Evolutionary conservation across 805 yeast genomes (phyloP).

Genomic region (Ogataea kodamae): DNA sequence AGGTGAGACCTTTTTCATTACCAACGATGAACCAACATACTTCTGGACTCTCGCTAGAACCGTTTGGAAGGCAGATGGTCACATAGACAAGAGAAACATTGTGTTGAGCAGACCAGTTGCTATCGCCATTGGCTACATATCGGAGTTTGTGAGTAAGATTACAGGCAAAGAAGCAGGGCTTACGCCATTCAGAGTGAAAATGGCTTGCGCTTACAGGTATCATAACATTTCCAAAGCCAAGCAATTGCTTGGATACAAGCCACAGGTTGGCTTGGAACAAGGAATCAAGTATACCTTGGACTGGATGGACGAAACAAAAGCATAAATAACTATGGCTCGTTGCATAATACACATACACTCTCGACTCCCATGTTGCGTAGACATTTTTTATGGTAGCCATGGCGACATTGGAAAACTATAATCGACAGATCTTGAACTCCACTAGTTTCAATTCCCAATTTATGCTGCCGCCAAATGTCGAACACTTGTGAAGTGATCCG

Average conservation of each 20-base stretch:
- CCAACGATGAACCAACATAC: constrained; percentile 92
- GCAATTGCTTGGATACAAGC: constrained; percentile 68
- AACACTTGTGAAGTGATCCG: constrained; percentile 48
- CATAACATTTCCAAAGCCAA: constrained; percentile 91
- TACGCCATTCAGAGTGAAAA: constrained; percentile 90
- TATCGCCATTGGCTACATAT: constrained; percentile 71
- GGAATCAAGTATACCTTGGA: constrained; percentile 78
- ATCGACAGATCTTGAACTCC: constrained; percentile 30
- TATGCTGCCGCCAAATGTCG: constrained; percentile 53
- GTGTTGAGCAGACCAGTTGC: constrained; percentile 76
- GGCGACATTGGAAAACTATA: constrained; percentile 60
- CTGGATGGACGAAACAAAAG: constrained; percentile 76
- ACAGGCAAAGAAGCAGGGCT: constrained; percentile 86
- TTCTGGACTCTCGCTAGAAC: constrained; percentile 97
- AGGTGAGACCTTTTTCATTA: constrained; percentile 86
- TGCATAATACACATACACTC: constrained; percentile 41
- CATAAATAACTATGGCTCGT: constrained; percentile 11
- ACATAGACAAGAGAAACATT: constrained; percentile 63
- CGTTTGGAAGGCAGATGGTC: constrained; percentile 96
- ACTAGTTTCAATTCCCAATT: constrained; percentile 11
- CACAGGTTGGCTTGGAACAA: constrained; percentile 71
- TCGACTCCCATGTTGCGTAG: constrained; percentile 44
- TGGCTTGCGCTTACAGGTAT: constrained; percentile 90
- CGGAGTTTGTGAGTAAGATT: constrained; percentile 69
- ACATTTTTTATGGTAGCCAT: constrained; percentile 61